Base-by-base conservation (phyloP, 2,329 filamentous ascomycete genomes). In the Curvularia eragrostidis region DNA sequence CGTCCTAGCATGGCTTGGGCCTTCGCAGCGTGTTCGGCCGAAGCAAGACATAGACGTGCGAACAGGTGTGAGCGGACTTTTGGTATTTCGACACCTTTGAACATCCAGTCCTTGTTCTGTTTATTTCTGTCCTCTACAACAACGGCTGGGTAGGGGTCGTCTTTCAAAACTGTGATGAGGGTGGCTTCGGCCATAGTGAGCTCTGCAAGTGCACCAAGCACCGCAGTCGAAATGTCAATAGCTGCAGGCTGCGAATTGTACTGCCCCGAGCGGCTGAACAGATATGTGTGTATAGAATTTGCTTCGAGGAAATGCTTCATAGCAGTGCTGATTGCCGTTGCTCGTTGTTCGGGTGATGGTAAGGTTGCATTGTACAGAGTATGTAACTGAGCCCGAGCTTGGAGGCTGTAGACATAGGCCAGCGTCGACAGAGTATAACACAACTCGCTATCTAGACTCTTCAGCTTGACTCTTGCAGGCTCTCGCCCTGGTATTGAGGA, bases 31-130 rank as follows among this genome's bases (percentile, higher is more conserved):
- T 98, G 93, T 66, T 97, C 93, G 0, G 91, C 89, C 0, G 93
- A 91, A 0, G 93, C 91, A 10, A 98, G 84, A 73, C 93, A 98
- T 7, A 98, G 81, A 1, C 94, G 84, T 1, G 93, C 93, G 71
- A 96, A 96, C 1, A 99, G 82, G 70, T 96, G 89, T 8, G 92
- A 92, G 46, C 94, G 88, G 18, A 97, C 93, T 72, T 94, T 93
- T 28, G 93, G 90, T 48, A 97, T 91, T 49, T 92, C 87, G 0
- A 94, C 92, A 0, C 92, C 86, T 69, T 90, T 91, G 76, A 95
- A 96, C 93, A 98, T 98, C 94, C 94, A 99, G 65, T 98, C 94
- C 60, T 86, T 92, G 75, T 93, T 92, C 65, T 89, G 87, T 52
- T 89, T 86, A 72, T 96, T 96, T 47, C 93, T 85, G 55, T 89